Base-by-base conservation (phyloP, 305 asterid species). In the Lippia alba region DNA sequence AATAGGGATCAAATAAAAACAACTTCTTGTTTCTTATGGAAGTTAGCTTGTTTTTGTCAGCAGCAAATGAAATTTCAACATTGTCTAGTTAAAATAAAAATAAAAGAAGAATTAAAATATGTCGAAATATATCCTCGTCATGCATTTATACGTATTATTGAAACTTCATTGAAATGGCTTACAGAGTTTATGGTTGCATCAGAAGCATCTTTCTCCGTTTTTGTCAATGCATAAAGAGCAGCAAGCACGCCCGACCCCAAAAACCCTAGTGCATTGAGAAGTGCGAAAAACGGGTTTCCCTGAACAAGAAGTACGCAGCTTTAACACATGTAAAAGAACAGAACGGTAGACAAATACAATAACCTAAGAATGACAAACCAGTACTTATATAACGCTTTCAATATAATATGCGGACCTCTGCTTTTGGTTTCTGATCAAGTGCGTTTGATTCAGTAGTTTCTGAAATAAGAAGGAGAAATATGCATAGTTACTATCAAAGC, bases 171-270 rank as follows among this genome's bases (percentile, higher is more conserved):
- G 48, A 74, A 69, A 66, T 24, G 53, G 76, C 97, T 85, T 85
- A 94, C 99, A 61, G 92, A 88, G 82, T 89, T 95, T 32, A 89
- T 76, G 60, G 87, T 80, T 67, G 85, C 90, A 77, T 84, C 93
- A 8, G 83, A 78, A 61, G 66, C 46, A 4, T 72, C 86, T 79
- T 89, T 94, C 69, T 94, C 96, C 78, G 88, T 86, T 82, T 56
- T 76, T 55, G 85, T 67, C 41, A 77, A 80, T 69, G 85, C 85
- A 79, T 91, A 94, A 50, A 94, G 87, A 72, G 96, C 90, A 71
- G 94, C 91, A 76, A 94, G 93, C 54, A 86, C 86, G 45, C 89
- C 93, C 1, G 96, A 78, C 24, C 90, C 90, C 72, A 86, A 68
- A 69, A 86, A 72, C 56, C 97, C 98, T 20, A 89, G 55, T 62